A percentile compares a stretch with the other conserved stretches of the same genome.
Evolutionary conservation across 345 rosid species (phyloP).

Genomic region (Dovyalis caffra): DNA sequence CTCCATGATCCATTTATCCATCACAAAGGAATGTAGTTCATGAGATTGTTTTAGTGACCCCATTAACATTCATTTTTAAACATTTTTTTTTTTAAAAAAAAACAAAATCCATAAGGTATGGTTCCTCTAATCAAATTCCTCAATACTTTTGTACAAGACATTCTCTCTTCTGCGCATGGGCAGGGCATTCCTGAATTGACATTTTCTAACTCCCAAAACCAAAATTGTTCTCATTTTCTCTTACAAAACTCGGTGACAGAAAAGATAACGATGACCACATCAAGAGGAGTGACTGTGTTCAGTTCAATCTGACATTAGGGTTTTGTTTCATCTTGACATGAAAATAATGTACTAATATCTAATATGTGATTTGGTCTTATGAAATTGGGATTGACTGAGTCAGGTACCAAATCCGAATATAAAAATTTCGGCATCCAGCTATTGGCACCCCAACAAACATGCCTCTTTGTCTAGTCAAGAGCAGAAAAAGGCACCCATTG

Average conservation of each 20-base stretch:
- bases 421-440: not conserved
- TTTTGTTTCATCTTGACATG: conserved; percentile 5
- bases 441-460: not conserved
- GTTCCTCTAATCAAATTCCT: not conserved
- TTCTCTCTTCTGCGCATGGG: not conserved
- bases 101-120: not conserved
- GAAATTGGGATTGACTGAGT: not conserved
- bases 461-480: conserved; percentile 27
- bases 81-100: no score
- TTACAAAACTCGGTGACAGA: not conserved
- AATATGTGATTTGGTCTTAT: no score
- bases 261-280: not conserved
- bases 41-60: no score
- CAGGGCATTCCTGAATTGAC: conserved; percentile 5
- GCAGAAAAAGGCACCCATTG: not conserved
- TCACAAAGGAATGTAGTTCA: no score
- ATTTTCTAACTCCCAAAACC: not conserved
- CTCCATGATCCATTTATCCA: no score
- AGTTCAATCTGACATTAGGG: not conserved
- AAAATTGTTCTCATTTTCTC: not conserved
- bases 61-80: no score
- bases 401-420: conserved; percentile 2
- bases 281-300: not conserved
- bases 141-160: not conserved
- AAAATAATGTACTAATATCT: not conserved